These are phyloP conservation scores for Aspergillus sclerotioniger DNA, from an alignment of 495 filamentous ascomycete species.

Conservation along the genomic window DNA sequence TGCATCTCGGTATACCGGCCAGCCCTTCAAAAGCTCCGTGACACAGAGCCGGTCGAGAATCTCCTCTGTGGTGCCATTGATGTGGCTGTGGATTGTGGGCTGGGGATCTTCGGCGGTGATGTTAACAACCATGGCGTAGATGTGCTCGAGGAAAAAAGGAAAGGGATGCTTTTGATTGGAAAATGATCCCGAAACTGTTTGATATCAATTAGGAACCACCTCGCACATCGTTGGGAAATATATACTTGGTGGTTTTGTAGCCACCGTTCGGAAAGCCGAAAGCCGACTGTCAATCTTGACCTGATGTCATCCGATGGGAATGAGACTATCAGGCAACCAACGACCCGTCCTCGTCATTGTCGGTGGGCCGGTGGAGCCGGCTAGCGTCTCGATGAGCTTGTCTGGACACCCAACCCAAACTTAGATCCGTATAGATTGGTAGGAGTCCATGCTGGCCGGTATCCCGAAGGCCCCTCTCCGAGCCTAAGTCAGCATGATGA, in stretches of 20 bases:
- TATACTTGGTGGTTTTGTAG: background rate
- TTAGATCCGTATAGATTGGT: background rate
- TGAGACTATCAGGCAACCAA: conserved; percentile 5
- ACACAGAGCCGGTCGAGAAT: conserved; percentile 6
- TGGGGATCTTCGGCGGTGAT: conserved; percentile 8
- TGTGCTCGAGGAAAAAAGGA: background rate
- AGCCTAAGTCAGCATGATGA: background rate
- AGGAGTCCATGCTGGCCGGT: background rate
- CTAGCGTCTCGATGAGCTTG: background rate
- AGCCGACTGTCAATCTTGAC: background rate
- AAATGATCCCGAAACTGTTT: background rate
- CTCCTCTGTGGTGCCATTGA: conserved; percentile 5
- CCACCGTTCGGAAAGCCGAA: background rate
- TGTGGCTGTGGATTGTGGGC: conserved; percentile 5
- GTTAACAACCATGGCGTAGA: conserved; percentile 1
- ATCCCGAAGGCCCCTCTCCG: background rate
- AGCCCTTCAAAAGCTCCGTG: conserved; percentile 3
- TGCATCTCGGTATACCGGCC: conserved; percentile 7
- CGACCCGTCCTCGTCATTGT: background rate
- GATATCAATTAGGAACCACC: background rate
- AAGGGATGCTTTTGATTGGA: background rate
- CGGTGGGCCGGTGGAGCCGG: conserved; percentile 5
- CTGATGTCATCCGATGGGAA: conserved; percentile 2
- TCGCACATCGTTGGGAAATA: background rate
- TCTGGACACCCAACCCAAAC: background rate